Percentiles rank a stretch among this genome's conserved stretches.
These are phyloP conservation scores for Dactylorhiza incarnata DNA, from an alignment of 106 monocot genomes.

Conservation along the genomic window DNA sequence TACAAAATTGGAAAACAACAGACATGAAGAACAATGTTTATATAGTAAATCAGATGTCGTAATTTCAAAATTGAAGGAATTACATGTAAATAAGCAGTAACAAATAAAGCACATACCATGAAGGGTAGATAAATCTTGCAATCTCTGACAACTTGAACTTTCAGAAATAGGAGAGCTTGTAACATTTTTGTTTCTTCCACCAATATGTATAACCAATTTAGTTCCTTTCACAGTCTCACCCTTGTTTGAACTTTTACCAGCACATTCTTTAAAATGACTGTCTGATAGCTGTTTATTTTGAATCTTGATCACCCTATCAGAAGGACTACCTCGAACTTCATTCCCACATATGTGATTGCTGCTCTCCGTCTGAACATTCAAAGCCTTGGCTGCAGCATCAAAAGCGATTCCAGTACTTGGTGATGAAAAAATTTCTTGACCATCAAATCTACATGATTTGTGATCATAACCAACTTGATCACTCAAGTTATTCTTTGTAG, in stretches of 20 bases:
- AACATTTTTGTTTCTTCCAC: slow-evolving; percentile 55
- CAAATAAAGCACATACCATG: slow-evolving; percentile 3
- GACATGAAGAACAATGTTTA: not conserved
- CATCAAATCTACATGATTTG: slow-evolving; percentile 18
- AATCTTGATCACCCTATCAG: slow-evolving; percentile 24
- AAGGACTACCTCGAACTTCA: slow-evolving; percentile 19
- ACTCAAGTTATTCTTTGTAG: slow-evolving; percentile 17
- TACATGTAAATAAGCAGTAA: not conserved
- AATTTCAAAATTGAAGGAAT: not conserved
- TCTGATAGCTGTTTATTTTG: slow-evolving; percentile 21
- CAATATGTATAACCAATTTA: slow-evolving; percentile 90
- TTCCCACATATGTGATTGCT: slow-evolving; percentile 14
- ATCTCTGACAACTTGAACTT: slow-evolving; percentile 58
- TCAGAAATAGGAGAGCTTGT: slow-evolving; percentile 72
- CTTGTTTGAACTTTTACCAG: slow-evolving; percentile 38
- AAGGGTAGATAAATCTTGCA: slow-evolving; percentile 47
- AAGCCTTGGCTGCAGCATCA: slow-evolving; percentile 13
- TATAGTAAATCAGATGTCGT: not conserved
- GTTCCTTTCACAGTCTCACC: slow-evolving; percentile 57
- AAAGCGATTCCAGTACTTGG: slow-evolving; percentile 11
- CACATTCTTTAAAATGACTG: slow-evolving; percentile 33
- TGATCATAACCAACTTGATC: slow-evolving; percentile 21
- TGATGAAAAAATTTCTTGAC: slow-evolving; percentile 13
- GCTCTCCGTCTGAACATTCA: slow-evolving; percentile 3
- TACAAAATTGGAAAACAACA: not conserved